Base-by-base conservation (phyloP, 257 asterid genomes). In the Cynanchum wilfordii region DNA sequence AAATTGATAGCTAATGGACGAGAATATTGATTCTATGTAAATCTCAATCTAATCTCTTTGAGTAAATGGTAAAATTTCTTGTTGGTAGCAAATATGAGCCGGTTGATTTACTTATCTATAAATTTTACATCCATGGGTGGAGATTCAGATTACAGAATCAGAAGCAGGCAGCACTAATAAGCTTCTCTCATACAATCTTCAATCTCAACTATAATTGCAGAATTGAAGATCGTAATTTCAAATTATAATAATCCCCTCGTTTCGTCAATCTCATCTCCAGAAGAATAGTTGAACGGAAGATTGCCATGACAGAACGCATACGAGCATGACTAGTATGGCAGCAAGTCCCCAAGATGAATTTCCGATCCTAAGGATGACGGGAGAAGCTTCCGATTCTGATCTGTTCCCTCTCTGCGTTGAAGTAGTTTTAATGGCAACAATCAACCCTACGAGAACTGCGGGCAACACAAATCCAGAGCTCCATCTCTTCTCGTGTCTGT, bases 321-420 rank as follows among this genome's bases (percentile, higher is more conserved):
- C 10, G 2, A 89, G 89, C 91, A 87, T 25, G 66, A 83, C 10
- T 83, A 91, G 70, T 56, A 91, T 64, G 54, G 81, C 97, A 25
- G 96, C 93, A 60, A 89, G 79, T 6, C 96, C 89, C 90, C 90
- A 88, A 54, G 85, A 73, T 6, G 97, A 91, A 49, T 89, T 82
- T 79, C 93, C 89, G 68, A 86, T 80, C 69, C 84, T 78, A 16
- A 82, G 77, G 33, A 74, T 76, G 40, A 74, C 81, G n/a, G 81
- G 73, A 3, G 85, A 66, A 36, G 77, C 33, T 19, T 75, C 81
- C 20, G 79, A 49, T 20, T 75, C 81, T 42, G 47, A 42, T 51
- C 75, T 70, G 33, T 38, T 24, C 71, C 66, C 69, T 52, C 44
- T 64, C 49, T 4, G 75, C 64, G 10, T 42, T 72, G 73, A 85